Conservation (phyloP, 441 rosid species). For the Isatis lusitanica region DNA sequence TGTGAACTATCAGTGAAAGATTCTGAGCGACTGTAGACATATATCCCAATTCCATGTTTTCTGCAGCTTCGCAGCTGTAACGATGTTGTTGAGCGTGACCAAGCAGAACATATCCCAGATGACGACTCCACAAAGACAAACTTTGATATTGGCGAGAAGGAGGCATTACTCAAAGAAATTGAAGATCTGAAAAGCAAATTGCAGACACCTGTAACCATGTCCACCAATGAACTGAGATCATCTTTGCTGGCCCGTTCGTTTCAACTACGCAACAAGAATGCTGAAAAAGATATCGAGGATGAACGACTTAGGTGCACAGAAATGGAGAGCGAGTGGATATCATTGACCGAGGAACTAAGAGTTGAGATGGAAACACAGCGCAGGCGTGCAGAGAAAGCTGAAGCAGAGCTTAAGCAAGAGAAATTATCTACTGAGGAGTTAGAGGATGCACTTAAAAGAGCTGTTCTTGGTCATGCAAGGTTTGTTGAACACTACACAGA, state of each 20-base stretch:
- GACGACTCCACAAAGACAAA: conserved; percentile 37
- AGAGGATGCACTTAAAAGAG: conserved; percentile 81
- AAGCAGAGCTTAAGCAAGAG: conserved; percentile 65
- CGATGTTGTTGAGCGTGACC: conserved; percentile 28
- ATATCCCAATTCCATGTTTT: conserved; percentile 11
- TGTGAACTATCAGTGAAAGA: neutral
- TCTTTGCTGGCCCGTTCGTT: conserved; percentile 69
- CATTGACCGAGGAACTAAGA: conserved; percentile 81
- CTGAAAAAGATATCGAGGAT: conserved; percentile 61
- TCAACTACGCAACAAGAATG: conserved; percentile 45
- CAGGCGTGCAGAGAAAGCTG: conserved; percentile 68
- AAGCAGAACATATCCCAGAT: conserved; percentile 45
- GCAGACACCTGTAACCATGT: conserved; percentile 51
- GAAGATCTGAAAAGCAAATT: conserved; percentile 60
- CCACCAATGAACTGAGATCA: conserved; percentile 66
- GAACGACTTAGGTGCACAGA: conserved; percentile 87
- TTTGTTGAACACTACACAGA: conserved; percentile 93
- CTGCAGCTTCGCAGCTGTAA: conserved; percentile 39
- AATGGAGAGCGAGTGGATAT: conserved; percentile 97
- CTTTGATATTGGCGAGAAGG: conserved; percentile 62
- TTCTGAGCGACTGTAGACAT: conserved; percentile 1
- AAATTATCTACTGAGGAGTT: conserved; percentile 68
- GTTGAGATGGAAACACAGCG: conserved; percentile 80
- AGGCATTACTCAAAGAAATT: conserved; percentile 75
- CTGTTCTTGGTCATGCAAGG: conserved; percentile 88